Percentiles rank a stretch among this genome's conserved stretches.
phyloP scores from a whole-genome alignment of 345 rosid genomes.

The Gossypium longicalyx region DNA sequence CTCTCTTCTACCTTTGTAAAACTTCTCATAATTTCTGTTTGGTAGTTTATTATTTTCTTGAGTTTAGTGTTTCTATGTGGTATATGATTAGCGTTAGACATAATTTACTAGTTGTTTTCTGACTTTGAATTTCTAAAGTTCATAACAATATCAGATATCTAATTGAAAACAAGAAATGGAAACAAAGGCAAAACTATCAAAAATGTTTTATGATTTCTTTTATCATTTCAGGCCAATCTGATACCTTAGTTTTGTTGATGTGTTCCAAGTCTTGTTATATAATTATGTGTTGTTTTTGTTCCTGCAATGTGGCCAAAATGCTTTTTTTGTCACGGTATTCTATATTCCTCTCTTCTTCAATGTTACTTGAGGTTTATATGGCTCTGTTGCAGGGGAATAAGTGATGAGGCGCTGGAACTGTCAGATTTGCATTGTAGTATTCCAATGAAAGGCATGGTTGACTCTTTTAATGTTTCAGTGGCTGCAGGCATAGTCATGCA shows the following conservation, averaged over 20 bases:
- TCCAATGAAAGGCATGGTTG: constrained; percentile 98
- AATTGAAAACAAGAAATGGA: neutral
- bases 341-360: neutral
- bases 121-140: neutral
- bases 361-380: neutral
- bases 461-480: constrained; percentile 94
- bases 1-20: neutral
- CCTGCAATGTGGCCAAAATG: neutral
- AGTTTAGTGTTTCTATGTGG: neutral
- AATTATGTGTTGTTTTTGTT: neutral
- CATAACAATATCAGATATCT: neutral
- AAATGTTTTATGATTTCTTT: neutral
- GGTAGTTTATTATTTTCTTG: neutral
- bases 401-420: constrained; percentile 66
- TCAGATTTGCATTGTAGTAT: constrained; percentile 84
- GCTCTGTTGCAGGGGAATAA: constrained; percentile 67
- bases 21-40: neutral
- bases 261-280: neutral
- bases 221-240: neutral
- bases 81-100: neutral
- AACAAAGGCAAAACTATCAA: neutral
- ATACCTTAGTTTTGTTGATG: neutral
- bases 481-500: constrained; percentile 95
- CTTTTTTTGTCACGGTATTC: neutral
- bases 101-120: neutral